Conservation (phyloP, 2,329 filamentous ascomycete species). For the Phaeophleospora eucalypticola region DNA sequence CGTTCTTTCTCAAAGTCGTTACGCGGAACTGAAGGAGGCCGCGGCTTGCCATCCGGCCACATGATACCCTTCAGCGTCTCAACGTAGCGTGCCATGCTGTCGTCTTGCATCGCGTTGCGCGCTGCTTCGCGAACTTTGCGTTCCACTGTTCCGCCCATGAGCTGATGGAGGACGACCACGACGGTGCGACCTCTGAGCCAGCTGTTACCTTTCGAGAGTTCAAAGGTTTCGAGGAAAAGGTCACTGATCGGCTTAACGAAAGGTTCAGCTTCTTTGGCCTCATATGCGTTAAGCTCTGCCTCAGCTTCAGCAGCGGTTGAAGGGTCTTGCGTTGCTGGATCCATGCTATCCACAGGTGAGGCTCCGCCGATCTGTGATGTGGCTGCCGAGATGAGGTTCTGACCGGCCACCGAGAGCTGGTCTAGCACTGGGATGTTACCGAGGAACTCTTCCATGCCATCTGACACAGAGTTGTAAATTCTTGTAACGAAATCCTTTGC, state of each 20-base stretch:
- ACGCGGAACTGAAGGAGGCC: conserved; percentile 51
- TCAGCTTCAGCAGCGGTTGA: conserved; percentile 70
- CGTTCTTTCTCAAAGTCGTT: conserved; percentile 70
- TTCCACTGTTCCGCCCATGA: conserved; percentile 93
- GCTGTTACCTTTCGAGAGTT: conserved; percentile 90
- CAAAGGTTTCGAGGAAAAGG: conserved; percentile 92
- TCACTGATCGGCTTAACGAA: conserved; percentile 99
- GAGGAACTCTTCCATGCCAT: conserved; percentile 96
- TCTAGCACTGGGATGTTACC: conserved; percentile 95
- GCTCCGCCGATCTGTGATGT: conserved; percentile 47
- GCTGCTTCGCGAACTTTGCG: conserved; percentile 87
- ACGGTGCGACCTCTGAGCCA: conserved; percentile 95
- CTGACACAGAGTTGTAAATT: conserved; percentile 92
- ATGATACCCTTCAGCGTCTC: conserved; percentile 67
- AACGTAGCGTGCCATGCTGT: conserved; percentile 72
- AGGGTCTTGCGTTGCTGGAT: conserved; percentile 40
- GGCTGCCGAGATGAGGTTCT: conserved; percentile 79
- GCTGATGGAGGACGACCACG: conserved; percentile 91
- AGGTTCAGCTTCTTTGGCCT: conserved; percentile 75
- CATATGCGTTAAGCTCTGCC: conserved; percentile 88
- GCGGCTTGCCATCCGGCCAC: conserved; percentile 69
- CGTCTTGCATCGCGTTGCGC: conserved; percentile 68
- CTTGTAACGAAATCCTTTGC: conserved; percentile 79
- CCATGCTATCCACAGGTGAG: conserved; percentile 41
- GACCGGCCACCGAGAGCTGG: conserved; percentile 85